Percentiles rank a stretch among this genome's conserved stretches.
phyloP scores from a whole-genome alignment of 164 flowering plant genomes.

The Nymphaea colorata region DNA sequence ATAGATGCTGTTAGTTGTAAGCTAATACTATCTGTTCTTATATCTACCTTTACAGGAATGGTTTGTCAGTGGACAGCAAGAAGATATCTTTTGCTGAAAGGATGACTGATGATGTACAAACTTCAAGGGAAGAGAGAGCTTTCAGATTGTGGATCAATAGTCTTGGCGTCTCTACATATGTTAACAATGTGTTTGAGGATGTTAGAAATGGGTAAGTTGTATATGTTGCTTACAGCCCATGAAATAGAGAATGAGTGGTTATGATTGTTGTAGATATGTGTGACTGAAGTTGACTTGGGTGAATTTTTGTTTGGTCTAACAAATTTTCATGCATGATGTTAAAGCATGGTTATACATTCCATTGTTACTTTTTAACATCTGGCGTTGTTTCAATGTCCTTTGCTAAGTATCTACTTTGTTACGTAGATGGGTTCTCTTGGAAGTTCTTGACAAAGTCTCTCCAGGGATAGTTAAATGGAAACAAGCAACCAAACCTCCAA shows the following conservation, averaged over 20 bases:
- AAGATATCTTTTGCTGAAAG: slow-evolving; percentile 77
- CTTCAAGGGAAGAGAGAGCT: slow-evolving; percentile 83
- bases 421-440: slow-evolving; percentile 80
- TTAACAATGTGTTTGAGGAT: slow-evolving; percentile 88
- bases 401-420: background rate
- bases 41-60: slow-evolving; percentile 45
- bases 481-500: slow-evolving; percentile 86
- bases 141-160: slow-evolving; percentile 88
- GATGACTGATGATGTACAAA: slow-evolving; percentile 84
- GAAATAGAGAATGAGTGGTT: background rate
- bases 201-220: slow-evolving; percentile 75
- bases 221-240: background rate
- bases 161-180: slow-evolving; percentile 65
- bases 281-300: too few species aligned
- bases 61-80: slow-evolving; percentile 54
- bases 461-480: slow-evolving; percentile 94
- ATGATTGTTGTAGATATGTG: too few species aligned
- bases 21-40: background rate
- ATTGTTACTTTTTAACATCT: background rate
- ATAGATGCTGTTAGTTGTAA: background rate
- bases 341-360: background rate
- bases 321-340: background rate
- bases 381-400: background rate
- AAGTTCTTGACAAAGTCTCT: slow-evolving; percentile 78
- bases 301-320: too few species aligned